These are phyloP conservation scores for Populus simonii DNA, from an alignment of 345 rosid species.

Conservation along the genomic window DNA sequence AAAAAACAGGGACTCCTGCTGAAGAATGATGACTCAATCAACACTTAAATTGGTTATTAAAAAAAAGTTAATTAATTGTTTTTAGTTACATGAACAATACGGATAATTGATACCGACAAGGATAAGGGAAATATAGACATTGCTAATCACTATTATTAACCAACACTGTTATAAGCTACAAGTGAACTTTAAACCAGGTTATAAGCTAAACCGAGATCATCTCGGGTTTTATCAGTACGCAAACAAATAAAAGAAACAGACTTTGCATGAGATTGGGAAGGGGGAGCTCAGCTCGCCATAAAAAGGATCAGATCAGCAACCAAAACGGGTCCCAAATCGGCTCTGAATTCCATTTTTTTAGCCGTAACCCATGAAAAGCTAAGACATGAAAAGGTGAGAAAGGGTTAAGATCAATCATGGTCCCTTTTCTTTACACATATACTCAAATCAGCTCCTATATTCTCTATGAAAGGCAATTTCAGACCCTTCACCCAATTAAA, in stretches of 20 bases:
- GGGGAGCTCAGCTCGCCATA: not conserved
- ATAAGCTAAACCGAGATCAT: no score
- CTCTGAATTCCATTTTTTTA: not conserved
- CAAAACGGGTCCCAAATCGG: not conserved
- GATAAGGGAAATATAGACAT: no score
- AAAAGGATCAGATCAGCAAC: not conserved
- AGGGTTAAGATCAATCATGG: not conserved
- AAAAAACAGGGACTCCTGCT: no score
- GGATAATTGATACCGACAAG: no score
- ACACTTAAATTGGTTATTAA: no score
- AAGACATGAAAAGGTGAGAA: no score
- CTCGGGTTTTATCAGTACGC: no score
- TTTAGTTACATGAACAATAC: no score
- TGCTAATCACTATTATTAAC: no score
- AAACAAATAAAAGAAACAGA: not conserved
- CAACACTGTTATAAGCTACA: no score
- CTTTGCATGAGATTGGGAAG: not conserved
- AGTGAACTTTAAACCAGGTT: no score
- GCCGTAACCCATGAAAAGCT: not conserved
- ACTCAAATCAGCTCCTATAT: not conserved
- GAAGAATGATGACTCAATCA: not conserved
- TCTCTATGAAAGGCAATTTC: not conserved
- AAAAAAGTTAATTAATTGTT: no score
- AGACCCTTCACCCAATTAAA: not conserved
- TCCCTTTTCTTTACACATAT: not conserved